phyloP scores from a whole-genome alignment of 2,329 filamentous ascomycete genomes.

The Aspergillus melleus region DNA sequence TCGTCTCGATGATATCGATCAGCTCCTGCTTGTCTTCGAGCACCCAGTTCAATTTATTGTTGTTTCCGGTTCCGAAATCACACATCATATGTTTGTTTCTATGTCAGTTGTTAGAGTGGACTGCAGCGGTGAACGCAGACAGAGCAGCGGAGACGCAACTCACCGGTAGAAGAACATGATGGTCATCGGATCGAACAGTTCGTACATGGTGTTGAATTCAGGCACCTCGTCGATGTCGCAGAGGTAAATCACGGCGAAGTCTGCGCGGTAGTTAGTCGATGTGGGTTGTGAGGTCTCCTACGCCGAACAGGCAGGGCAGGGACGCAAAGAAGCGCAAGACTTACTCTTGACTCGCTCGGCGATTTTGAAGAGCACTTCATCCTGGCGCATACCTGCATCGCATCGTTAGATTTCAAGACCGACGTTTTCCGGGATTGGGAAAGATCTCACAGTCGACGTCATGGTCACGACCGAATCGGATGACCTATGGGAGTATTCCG shows the following conservation, averaged over 20 bases:
- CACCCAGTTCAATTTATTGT: constrained; percentile 97
- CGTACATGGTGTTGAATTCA: constrained; percentile 96
- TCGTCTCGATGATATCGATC: constrained; percentile 97
- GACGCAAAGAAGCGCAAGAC: constrained; percentile 5
- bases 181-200: constrained; percentile 83
- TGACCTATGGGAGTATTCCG: constrained; percentile 56
- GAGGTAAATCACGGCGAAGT: constrained; percentile 70
- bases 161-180: constrained; percentile 63
- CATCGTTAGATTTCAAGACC: constrained; percentile 19
- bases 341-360: constrained; percentile 82
- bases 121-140: constrained; percentile 58
- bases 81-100: constrained; percentile 88
- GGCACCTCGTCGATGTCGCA: constrained; percentile 90
- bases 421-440: neutral
- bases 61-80: constrained; percentile 97
- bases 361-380: constrained; percentile 93
- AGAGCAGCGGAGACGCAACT: constrained; percentile 59
- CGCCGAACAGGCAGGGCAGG: neutral
- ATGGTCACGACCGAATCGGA: constrained; percentile 86
- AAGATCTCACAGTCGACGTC: constrained; percentile 64
- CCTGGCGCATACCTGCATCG: constrained; percentile 66
- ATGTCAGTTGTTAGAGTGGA: neutral
- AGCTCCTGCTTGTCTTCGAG: constrained; percentile 97
- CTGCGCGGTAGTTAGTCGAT: constrained; percentile 15
- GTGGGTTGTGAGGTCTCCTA: neutral